Base-by-base conservation (phyloP, 2,329 filamentous ascomycete species). In the Talaromyces pinophilus region DNA sequence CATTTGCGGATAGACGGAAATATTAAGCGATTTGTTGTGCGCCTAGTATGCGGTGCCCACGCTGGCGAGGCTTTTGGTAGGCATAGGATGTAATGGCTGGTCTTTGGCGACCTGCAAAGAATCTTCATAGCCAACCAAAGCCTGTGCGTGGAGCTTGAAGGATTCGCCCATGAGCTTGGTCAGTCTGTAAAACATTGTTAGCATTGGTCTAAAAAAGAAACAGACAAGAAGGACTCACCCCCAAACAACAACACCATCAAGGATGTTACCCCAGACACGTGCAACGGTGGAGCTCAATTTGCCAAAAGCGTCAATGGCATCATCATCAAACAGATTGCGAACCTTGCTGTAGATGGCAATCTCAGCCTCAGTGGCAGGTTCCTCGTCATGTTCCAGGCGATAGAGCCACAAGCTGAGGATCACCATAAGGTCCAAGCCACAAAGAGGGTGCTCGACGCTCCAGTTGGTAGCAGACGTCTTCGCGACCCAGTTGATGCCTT, bases 241-340 rank as follows among this genome's bases (percentile, higher is more conserved):
- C 95, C 95, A 98, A 68, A 99, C 95, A 72, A 98, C 94, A 69
- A 98, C 95, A 81, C 97, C 95, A 77, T 98, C 95, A 70, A 98
- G 89, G 90, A 98, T 97, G 70, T 92, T 94, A 73, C 94, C 95
- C 95, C 95, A 99, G 55, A 98, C 88, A 73, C 92, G 89, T 69
- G 94, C 93, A 52, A 99, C 94, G 62, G 92, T 92, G n/a, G 93
- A 95, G 83, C 94, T 97, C 72, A 99, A 84, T 77, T 96, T 93
- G 62, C 90, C 90, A 77, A 92, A 92, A 28, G 88, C 85, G 74
- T 96, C 92, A 67, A 94, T 90, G 63, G 92, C 88, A 75, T 98
- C 93, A 75, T 96, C 94, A 73, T 95, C 92, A 75, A 96, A 72
- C 67, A 98, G 84, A 78, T 89, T 89, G 71, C 93, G 91, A 68